These are phyloP conservation scores for Apiotrichum veenhuisii DNA, from an alignment of 1,284 basidiomycete species.

Conservation along the genomic window DNA sequence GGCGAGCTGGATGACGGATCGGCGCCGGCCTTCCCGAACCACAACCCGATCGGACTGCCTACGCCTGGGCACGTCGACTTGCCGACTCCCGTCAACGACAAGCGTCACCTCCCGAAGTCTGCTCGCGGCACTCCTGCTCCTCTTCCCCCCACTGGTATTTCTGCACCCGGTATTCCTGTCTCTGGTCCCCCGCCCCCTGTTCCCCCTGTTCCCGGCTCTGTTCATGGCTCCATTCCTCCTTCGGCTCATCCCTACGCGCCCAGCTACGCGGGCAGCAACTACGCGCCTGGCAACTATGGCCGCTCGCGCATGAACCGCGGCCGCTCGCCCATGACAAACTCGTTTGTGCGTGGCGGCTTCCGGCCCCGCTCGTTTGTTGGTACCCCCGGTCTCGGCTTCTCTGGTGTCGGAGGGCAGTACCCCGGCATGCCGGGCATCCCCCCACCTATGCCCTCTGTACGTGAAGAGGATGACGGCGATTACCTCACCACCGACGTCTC, in stretches of 20 bases:
- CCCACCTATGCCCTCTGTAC: not conserved
- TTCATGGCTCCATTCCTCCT: not conserved
- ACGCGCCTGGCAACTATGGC: not conserved
- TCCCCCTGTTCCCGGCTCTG: not conserved
- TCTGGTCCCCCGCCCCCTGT: not conserved
- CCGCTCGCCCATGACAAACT: not conserved
- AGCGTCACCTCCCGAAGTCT: not conserved
- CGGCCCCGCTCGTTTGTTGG: not conserved
- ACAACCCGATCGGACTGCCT: slow-evolving; percentile 17
- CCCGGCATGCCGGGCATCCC: not conserved
- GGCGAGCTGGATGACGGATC: not conserved
- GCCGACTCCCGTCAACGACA: slow-evolving; percentile 42
- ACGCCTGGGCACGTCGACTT: slow-evolving; percentile 39
- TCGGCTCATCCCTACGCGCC: not conserved
- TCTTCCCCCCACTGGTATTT: not conserved
- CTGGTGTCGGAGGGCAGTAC: not conserved
- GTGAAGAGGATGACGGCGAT: slow-evolving; percentile 2
- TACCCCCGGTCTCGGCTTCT: not conserved
- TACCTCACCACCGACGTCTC: not conserved
- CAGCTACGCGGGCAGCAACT: not conserved
- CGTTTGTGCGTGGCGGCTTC: not conserved
- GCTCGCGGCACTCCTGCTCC: not conserved
- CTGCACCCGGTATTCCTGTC: not conserved
- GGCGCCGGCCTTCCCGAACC: not conserved
- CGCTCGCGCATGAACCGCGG: not conserved